Conservation (phyloP, 208 protist genomes). For the Leishmania lainsoni region DNA sequence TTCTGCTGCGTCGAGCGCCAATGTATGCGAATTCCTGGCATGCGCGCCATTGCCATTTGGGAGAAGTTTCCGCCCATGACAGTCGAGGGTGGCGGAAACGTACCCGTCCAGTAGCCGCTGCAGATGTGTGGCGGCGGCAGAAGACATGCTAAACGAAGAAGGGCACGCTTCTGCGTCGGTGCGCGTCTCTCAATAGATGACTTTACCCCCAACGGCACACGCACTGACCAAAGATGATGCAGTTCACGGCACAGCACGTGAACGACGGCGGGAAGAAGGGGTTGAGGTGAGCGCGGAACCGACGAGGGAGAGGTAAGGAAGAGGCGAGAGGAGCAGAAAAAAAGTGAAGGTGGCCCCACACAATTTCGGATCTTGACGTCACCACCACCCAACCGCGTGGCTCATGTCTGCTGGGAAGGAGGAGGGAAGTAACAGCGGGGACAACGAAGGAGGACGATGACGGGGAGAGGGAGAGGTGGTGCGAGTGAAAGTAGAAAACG, state of each 20-base stretch:
- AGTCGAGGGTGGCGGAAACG: constrained; percentile 15
- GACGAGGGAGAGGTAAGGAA: not conserved
- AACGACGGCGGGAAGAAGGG: not conserved
- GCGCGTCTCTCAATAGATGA: not conserved
- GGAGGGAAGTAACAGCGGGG: not conserved
- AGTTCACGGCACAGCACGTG: not conserved
- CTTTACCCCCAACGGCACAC: not conserved
- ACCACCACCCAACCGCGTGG: not conserved
- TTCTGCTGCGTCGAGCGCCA: constrained; percentile 46
- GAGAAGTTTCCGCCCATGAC: constrained; percentile 22
- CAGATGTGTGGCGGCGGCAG: constrained; percentile 25
- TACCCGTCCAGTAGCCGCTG: constrained; percentile 38
- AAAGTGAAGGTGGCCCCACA: not conserved
- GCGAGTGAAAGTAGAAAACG: not conserved
- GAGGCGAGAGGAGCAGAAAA: not conserved
- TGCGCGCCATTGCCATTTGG: constrained; percentile 19
- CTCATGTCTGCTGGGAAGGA: not conserved
- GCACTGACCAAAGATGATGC: not conserved
- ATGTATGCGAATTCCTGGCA: constrained; percentile 33
- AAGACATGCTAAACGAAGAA: constrained; percentile 1
- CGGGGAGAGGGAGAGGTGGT: not conserved
- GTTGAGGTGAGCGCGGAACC: not conserved
- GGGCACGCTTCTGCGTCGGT: not conserved
- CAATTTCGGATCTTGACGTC: not conserved
- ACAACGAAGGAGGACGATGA: not conserved